Base-by-base conservation (phyloP, 2,329 filamentous ascomycete species). In the Phialophora macrospora region DNA sequence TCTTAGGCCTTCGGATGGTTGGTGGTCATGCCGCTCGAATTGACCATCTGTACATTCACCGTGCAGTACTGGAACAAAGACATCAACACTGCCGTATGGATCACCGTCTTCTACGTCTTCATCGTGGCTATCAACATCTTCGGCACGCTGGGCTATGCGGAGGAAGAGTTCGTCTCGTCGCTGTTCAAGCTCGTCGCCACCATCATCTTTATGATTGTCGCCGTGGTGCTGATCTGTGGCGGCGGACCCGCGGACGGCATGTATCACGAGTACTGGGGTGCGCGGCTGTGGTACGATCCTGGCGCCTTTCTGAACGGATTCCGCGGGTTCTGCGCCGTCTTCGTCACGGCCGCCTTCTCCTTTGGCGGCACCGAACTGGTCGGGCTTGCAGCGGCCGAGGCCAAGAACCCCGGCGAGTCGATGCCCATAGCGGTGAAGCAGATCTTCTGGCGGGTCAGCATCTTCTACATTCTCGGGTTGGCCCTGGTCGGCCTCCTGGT, bases 71-170 rank as follows among this genome's bases (percentile, higher is more conserved):
- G 91, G 91, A 64, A 69, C 67, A 32, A 62, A 59, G 70, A 76
- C 38, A 69, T 78, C 44, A 73, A 70, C 48, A 68, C 80, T 20
- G 79, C 75, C 20, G 74, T 77, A 22, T 77, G 77, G 75, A 90
- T 96, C 54, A 86, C 90, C 57, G 78, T 96, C 41, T 96, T 96
- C 77, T 83, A 93, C 48, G 61, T 87, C 34, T 74, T 87, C 59
- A 92, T 95, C 72, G 81, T 94, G 55, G 70, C 78, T 51, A 93
- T 96, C 78, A 96, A 96, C 74, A 77, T 95, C 65, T 93, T 92
- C 74, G 91, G 92, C 51, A 88, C 96, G 71, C 90, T 90, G 74
- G 90, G 89, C 28, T 95, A 94, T 70, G 91, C 90, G 71, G 91
- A 95, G 76, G 90, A 90, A 44, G 91, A 95, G 73, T 94, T 95